Evolutionary conservation across 257 asterid genomes (phyloP).

Genomic region (Marsdenia floribunda): DNA sequence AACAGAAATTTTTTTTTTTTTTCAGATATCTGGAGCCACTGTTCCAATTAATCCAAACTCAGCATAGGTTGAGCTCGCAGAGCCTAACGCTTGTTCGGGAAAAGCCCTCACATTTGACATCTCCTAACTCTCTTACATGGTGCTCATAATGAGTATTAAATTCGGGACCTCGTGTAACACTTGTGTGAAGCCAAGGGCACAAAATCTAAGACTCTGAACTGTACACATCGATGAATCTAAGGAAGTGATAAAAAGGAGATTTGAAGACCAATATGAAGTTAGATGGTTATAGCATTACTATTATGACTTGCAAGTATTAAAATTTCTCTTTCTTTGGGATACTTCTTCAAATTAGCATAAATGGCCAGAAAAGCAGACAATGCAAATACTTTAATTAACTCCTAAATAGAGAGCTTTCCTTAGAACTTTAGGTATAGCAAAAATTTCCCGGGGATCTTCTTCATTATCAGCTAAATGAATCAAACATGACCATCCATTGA

Average conservation of each 20-base stretch:
- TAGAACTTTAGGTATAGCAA: neutral
- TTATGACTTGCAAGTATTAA: neutral
- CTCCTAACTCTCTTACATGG: too few relatives aligned
- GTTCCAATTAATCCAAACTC: too few relatives aligned
- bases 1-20: too few relatives aligned
- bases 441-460: neutral
- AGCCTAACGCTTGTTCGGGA: too few relatives aligned
- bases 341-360: neutral
- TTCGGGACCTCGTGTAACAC: too few relatives aligned
- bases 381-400: neutral
- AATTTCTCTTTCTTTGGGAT: neutral
- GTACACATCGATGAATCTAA: neutral
- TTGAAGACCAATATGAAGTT: too few relatives aligned
- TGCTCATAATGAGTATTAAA: too few relatives aligned
- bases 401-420: neutral
- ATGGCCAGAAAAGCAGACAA: neutral
- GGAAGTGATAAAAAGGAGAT: neutral
- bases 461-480: neutral
- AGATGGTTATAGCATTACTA: neutral
- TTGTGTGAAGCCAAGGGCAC: too few relatives aligned
- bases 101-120: too few relatives aligned
- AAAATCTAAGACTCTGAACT: neutral
- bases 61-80: too few relatives aligned
- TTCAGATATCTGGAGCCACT: too few relatives aligned
- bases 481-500: neutral